phyloP scores from a whole-genome alignment of 148 eudicot species.

The Rhododendron griersonianum region DNA sequence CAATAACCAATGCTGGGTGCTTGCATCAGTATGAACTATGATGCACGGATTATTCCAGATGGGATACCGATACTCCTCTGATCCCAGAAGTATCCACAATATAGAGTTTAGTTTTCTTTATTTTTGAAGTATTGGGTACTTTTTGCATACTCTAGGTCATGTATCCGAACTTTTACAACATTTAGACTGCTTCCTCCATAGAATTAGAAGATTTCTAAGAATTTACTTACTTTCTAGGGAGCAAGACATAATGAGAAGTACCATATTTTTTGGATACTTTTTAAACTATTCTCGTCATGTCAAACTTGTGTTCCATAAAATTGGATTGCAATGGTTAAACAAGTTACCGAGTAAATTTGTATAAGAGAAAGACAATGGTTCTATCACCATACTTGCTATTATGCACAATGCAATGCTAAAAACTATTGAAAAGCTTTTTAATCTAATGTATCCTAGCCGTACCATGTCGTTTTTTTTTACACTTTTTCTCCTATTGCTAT shows the following conservation, averaged over 20 bases:
- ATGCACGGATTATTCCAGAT: not conserved
- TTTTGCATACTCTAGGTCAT: not conserved
- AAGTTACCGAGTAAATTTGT: not conserved
- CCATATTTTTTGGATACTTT: not conserved
- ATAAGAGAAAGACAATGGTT: not conserved
- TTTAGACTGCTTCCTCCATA: no score
- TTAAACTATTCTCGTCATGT: no score
- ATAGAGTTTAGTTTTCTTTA: not conserved
- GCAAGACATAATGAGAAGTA: not conserved
- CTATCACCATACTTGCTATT: no score
- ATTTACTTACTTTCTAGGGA: not conserved
- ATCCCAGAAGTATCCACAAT: not conserved
- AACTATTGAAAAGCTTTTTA: not conserved
- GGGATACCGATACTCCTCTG: not conserved
- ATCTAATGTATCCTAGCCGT: not conserved
- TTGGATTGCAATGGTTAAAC: not conserved
- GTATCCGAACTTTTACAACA: not conserved
- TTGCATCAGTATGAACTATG: not conserved
- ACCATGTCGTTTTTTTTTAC: no score
- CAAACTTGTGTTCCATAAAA: not conserved
- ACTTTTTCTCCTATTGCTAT: not conserved
- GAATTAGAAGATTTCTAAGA: not conserved
- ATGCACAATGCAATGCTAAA: not conserved
- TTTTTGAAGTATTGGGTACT: not conserved
- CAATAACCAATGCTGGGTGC: not conserved